Percentiles rank a stretch among this genome's conserved stretches.
phyloP scores from a whole-genome alignment of 305 asterid genomes.

The Fraxinus ornus region DNA sequence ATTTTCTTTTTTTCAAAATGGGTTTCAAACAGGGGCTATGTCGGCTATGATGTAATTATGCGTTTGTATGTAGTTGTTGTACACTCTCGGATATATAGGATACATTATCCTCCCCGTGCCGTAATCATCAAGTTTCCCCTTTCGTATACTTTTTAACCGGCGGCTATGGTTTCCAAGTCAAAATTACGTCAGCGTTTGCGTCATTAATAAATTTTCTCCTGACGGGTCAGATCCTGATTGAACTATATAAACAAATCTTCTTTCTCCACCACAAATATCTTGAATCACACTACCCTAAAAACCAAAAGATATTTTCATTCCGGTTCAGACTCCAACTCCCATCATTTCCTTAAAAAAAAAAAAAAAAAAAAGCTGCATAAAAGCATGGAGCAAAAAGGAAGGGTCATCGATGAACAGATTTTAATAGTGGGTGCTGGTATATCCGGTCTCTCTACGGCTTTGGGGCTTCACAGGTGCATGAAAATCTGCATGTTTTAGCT shows the following conservation, averaged over 20 bases:
- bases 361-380: background rate
- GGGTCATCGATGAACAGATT: conserved; percentile 33
- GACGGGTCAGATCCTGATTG: background rate
- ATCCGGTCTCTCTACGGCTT: conserved; percentile 51
- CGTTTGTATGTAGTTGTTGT: no score
- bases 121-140: no score
- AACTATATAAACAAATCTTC: background rate
- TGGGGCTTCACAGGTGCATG: conserved; percentile 48
- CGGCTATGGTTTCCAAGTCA: no score
- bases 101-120: no score
- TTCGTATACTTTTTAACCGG: no score
- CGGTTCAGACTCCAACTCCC: background rate
- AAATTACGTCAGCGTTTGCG: no score
- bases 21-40: no score
- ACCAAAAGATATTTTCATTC: background rate
- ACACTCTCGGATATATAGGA: no score
- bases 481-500: background rate
- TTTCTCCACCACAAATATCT: background rate
- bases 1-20: no score
- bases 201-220: no score
- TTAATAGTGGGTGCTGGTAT: conserved; percentile 61
- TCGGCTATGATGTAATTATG: no score
- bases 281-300: background rate
- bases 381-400: conserved; percentile 10
- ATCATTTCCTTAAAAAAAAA: no score